A percentile compares a stretch with the other conserved stretches of the same genome.
phyloP scores from a whole-genome alignment of 495 filamentous ascomycete species.

The Paragyromitra xinjiangensis region DNA sequence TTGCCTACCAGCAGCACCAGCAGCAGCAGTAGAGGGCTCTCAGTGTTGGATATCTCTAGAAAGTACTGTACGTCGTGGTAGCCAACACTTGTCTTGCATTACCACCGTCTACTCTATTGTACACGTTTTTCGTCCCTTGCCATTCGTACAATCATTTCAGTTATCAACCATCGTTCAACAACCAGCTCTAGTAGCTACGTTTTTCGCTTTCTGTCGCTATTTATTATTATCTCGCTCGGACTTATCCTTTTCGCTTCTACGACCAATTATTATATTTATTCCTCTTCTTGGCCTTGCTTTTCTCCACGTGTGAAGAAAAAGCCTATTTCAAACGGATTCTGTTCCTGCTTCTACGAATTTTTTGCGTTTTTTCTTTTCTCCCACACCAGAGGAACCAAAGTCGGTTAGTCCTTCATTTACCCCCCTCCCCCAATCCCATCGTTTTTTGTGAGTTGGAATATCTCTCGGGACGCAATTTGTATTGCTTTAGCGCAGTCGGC shows the following conservation, averaged over 20 bases:
- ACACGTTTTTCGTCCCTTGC: constrained; percentile 37
- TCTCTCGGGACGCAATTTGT: constrained; percentile 32
- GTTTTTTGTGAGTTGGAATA: constrained; percentile 1
- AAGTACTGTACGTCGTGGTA: constrained; percentile 41
- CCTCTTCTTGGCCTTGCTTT: constrained; percentile 35
- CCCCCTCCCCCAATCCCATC: constrained; percentile 6
- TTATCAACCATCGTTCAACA: constrained; percentile 18
- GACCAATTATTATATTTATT: constrained; percentile 41
- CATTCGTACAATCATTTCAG: constrained; percentile 39
- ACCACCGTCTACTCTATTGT: constrained; percentile 17
- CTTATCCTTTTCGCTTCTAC: constrained; percentile 41
- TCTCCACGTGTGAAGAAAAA: constrained; percentile 51
- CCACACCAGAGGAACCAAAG: constrained; percentile 47
- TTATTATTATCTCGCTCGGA: constrained; percentile 32
- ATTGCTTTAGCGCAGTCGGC: constrained; percentile 23
- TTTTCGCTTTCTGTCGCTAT: constrained; percentile 39
- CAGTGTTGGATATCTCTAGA: constrained; percentile 47
- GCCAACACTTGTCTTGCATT: constrained; percentile 37
- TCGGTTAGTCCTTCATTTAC: constrained; percentile 44
- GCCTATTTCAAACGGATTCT: constrained; percentile 45
- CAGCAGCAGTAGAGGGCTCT: constrained; percentile 26
- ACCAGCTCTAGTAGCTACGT: constrained; percentile 49
- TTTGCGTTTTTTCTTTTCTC: constrained; percentile 40
- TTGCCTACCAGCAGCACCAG: constrained; percentile 4
- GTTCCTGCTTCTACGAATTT: constrained; percentile 44